Percentiles rank a stretch among this genome's conserved stretches.
Evolutionary conservation across 495 filamentous ascomycete genomes (phyloP).

Genomic region (Pseudoneurospora amorphoporcata): DNA sequence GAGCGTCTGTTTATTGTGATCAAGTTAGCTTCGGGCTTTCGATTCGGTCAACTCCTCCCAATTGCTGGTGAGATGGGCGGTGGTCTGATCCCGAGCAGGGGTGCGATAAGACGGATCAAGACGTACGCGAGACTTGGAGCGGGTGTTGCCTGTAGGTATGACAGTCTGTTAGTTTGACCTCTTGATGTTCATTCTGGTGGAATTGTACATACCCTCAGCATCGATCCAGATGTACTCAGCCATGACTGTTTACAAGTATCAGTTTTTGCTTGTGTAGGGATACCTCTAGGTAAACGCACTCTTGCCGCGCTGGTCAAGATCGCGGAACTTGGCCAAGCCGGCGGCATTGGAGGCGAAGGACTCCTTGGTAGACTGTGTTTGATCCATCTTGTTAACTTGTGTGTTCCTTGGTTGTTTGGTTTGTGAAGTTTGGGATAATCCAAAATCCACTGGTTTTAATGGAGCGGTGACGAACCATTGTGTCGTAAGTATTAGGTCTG

Average conservation of each 20-base stretch:
- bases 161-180: neutral
- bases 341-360: neutral
- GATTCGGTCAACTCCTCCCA: neutral
- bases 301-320: neutral
- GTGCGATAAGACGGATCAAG: slow-evolving; percentile 5
- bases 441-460: neutral
- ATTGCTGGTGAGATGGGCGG: neutral
- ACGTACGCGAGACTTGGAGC: slow-evolving; percentile 84
- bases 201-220: slow-evolving; percentile 33
- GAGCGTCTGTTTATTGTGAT: neutral
- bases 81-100: slow-evolving; percentile 9
- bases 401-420: neutral
- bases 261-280: neutral
- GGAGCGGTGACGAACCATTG: neutral
- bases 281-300: neutral
- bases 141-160: slow-evolving; percentile 37
- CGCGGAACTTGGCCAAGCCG: neutral
- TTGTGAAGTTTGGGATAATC: neutral
- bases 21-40: slow-evolving; percentile 3
- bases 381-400: neutral
- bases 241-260: slow-evolving; percentile 34
- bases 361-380: neutral
- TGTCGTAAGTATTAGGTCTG: neutral
- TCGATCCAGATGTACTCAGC: slow-evolving; percentile 93
- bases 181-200: neutral